These are phyloP conservation scores for Scutellaria minor DNA, from an alignment of 257 asterid genomes.

Conservation along the genomic window DNA sequence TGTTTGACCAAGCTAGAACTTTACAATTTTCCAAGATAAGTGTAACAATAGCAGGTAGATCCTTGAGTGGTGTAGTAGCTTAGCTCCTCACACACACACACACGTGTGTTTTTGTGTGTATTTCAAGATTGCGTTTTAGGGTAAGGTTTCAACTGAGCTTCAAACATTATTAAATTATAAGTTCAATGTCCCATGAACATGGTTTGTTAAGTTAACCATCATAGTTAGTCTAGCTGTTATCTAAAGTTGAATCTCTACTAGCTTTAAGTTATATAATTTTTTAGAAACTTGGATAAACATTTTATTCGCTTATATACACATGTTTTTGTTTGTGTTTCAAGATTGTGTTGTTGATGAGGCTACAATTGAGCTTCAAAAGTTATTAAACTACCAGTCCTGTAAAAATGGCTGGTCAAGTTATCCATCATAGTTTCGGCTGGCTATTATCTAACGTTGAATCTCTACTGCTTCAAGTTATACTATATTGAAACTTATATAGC, in stretches of 20 bases:
- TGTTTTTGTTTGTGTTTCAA: too few species aligned
- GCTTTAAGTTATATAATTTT: neutral
- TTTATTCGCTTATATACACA: too few species aligned
- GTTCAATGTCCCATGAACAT: neutral
- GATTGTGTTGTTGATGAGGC: too few species aligned
- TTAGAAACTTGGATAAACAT: too few species aligned
- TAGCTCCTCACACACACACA: neutral
- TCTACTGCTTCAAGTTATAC: neutral
- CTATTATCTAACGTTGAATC: neutral
- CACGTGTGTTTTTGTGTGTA: neutral
- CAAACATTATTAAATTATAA: neutral
- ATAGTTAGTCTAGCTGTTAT: neutral
- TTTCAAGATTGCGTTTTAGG: neutral
- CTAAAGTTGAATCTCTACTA: neutral
- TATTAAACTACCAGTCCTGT: neutral
- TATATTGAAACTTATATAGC: neutral
- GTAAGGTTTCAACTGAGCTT: neutral
- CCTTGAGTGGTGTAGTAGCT: neutral
- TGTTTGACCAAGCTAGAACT: too few species aligned
- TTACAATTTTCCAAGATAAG: too few species aligned
- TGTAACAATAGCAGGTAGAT: too few species aligned
- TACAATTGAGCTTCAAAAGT: too few species aligned
- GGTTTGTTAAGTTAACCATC: neutral
- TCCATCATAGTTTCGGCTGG: neutral
- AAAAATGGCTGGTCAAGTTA: neutral